Conservation (phyloP, 495 filamentous ascomycete species). For the Xylaria sp. region DNA sequence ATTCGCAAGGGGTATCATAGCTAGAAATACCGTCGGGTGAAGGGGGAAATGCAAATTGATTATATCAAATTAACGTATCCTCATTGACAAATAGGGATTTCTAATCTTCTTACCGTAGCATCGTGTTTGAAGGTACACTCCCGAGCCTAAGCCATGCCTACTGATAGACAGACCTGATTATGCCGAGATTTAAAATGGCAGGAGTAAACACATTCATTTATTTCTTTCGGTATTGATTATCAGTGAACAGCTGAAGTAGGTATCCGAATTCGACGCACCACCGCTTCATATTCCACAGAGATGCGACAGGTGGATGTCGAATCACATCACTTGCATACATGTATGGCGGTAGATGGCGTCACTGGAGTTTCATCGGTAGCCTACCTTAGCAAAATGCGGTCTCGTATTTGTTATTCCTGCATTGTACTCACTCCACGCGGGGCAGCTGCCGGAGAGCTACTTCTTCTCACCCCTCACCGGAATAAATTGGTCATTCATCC, state of each 20-base stretch:
- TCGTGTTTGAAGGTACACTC: neutral
- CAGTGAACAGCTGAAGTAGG: neutral
- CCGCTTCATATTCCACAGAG: neutral
- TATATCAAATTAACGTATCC: neutral
- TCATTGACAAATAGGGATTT: conserved; percentile 13
- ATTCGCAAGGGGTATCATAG: conserved; percentile 85
- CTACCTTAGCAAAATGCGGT: neutral
- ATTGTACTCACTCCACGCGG: conserved; percentile 2
- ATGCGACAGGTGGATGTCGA: conserved; percentile 19
- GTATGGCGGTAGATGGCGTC: conserved; percentile 28
- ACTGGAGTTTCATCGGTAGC: conserved; percentile 16
- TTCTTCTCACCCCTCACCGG: neutral
- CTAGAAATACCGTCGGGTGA: conserved; percentile 70
- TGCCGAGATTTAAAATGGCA: neutral
- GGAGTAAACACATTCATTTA: neutral
- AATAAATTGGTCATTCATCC: neutral
- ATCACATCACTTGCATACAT: conserved; percentile 22
- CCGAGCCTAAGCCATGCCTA: neutral
- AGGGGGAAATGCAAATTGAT: conserved; percentile 16
- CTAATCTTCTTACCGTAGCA: neutral
- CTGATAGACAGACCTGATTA: neutral
- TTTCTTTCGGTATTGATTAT: conserved; percentile 1
- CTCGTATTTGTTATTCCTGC: conserved; percentile 17
- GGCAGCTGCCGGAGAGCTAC: neutral
- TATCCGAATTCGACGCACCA: neutral